phyloP scores from a whole-genome alignment of 2,329 filamentous ascomycete species.

The Fusarium incarnatum region DNA sequence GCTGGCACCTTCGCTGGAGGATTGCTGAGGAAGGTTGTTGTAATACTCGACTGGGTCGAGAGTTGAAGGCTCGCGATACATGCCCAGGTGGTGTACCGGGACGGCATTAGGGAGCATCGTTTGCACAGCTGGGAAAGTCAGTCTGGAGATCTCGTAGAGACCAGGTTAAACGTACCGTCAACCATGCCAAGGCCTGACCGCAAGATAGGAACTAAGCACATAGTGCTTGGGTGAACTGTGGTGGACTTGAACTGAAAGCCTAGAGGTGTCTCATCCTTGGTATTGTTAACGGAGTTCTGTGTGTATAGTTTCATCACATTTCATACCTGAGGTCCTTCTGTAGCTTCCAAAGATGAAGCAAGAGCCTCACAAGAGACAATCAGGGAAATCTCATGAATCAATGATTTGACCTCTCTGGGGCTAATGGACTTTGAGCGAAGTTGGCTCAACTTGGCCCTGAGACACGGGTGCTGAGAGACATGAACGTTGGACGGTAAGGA shows the following conservation, averaged over 20 bases:
- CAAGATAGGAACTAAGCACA: slow-evolving; percentile 92
- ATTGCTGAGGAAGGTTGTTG: slow-evolving; percentile 90
- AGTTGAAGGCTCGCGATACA: slow-evolving; percentile 90
- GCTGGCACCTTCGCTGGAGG: slow-evolving; percentile 54
- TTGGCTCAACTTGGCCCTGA: slow-evolving; percentile 89
- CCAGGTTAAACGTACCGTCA: slow-evolving; percentile 67
- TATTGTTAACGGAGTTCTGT: slow-evolving; percentile 5
- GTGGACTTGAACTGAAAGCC: slow-evolving; percentile 79
- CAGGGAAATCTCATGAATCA: slow-evolving; percentile 87
- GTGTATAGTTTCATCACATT: background rate
- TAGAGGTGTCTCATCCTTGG: slow-evolving; percentile 80
- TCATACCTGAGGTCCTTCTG: slow-evolving; percentile 72
- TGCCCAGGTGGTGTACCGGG: slow-evolving; percentile 90
- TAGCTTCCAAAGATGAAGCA: slow-evolving; percentile 67
- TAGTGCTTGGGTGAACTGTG: slow-evolving; percentile 70
- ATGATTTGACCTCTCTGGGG: slow-evolving; percentile 79
- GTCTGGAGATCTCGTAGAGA: background rate
- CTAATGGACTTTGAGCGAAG: slow-evolving; percentile 79
- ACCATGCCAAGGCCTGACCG: slow-evolving; percentile 92
- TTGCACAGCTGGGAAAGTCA: slow-evolving; percentile 71
- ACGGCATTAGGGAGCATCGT: slow-evolving; percentile 83
- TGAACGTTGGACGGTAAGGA: slow-evolving; percentile 73
- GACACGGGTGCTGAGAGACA: slow-evolving; percentile 86
- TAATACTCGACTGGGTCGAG: slow-evolving; percentile 96
- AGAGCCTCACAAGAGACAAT: slow-evolving; percentile 88